Percentiles rank a stretch among this genome's conserved stretches.
Conservation (phyloP, 257 asterid genomes). For the Euphrasia confusa region DNA sequence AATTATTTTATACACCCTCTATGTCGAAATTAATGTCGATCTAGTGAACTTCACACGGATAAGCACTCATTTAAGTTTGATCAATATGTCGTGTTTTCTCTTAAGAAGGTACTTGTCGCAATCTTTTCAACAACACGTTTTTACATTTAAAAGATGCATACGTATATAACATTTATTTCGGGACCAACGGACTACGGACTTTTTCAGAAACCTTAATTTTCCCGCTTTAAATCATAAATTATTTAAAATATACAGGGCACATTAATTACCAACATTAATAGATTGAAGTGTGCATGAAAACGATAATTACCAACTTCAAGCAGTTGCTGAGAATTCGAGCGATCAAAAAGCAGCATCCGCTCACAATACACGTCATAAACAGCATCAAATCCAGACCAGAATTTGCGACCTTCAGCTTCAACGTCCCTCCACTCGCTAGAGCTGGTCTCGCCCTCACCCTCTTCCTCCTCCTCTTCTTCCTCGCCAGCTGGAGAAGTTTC, state of each 20-base stretch:
- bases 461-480: slow-evolving; percentile 55
- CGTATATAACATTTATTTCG: too few species aligned
- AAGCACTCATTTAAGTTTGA: too few species aligned
- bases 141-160: too few species aligned
- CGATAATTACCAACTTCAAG: slow-evolving; percentile 62
- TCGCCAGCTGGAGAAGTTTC: slow-evolving; percentile 63
- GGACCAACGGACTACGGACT: too few species aligned
- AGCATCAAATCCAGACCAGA: slow-evolving; percentile 90
- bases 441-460: slow-evolving; percentile 53
- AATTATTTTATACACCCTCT: background rate
- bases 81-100: too few species aligned
- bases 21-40: too few species aligned
- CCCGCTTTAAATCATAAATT: too few species aligned
- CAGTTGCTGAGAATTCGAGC: slow-evolving; percentile 66
- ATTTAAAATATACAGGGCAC: background rate
- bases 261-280: background rate
- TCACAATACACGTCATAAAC: slow-evolving; percentile 72
- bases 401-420: slow-evolving; percentile 75
- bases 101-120: too few species aligned
- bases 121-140: too few species aligned
- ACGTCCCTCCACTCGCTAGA: slow-evolving; percentile 86
- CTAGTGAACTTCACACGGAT: too few species aligned
- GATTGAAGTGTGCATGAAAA: background rate
- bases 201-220: too few species aligned
- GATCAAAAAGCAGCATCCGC: slow-evolving; percentile 73